These are phyloP conservation scores for Beauveria medogensis DNA, from an alignment of 2,329 filamentous ascomycete genomes.

Conservation along the genomic window DNA sequence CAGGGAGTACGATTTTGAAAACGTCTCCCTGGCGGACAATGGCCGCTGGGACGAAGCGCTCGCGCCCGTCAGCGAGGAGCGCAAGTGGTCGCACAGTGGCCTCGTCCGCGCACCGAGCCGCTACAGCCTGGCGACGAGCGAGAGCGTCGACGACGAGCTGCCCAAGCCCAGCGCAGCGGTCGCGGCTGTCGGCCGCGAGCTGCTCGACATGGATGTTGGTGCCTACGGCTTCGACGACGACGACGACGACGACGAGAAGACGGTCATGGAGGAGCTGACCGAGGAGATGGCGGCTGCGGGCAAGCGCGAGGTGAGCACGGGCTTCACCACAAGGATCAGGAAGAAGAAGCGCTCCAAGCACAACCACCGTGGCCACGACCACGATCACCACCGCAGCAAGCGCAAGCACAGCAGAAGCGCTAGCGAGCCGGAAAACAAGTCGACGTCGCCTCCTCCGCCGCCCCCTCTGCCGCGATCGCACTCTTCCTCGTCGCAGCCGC, in stretches of 20 bases:
- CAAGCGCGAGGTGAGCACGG: conserved; percentile 20
- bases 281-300: conserved; percentile 24
- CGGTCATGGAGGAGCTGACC: conserved; percentile 22
- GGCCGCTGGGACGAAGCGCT: conserved; percentile 79
- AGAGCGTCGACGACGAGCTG: conserved; percentile 28
- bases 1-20: conserved; percentile 72
- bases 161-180: conserved; percentile 46
- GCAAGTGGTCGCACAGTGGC: conserved; percentile 29
- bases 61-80: conserved; percentile 50
- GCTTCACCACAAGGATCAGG: conserved; percentile 39
- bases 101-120: conserved; percentile 8
- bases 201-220: conserved; percentile 33
- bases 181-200: conserved; percentile 42
- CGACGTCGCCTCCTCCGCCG: conserved; percentile 8
- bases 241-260: conserved; percentile 20
- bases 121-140: conserved; percentile 26
- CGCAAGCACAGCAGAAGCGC: conserved; percentile 22
- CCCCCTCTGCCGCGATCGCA: conserved; percentile 9
- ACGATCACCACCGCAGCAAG: conserved; percentile 17
- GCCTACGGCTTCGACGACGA: conserved; percentile 29
- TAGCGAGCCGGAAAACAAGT: conserved; percentile 17
- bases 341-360: conserved; percentile 36
- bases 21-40: conserved; percentile 57
- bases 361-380: conserved; percentile 23
- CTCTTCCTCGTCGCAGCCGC: conserved; percentile 13